A percentile compares a stretch with the other conserved stretches of the same genome.
phyloP scores from a whole-genome alignment of 1,139 yeast species.

The Candida frijolesensis region DNA sequence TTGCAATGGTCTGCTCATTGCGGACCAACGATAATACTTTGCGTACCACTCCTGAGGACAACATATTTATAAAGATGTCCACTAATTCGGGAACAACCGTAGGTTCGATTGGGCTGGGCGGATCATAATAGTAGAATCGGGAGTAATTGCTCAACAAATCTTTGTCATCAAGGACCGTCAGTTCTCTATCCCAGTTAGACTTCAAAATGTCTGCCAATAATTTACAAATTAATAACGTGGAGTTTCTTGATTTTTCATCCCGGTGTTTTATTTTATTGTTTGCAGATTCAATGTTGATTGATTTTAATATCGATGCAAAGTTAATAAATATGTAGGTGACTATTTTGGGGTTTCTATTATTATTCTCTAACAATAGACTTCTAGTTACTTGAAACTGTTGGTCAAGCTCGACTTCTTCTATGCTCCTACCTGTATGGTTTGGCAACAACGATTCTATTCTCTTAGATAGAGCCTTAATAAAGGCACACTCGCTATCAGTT shows the following conservation, averaged over 20 bases:
- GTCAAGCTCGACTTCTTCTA: constrained; percentile 48
- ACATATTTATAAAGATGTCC: constrained; percentile 23
- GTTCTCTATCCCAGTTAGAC: constrained; percentile 30
- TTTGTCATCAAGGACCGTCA: constrained; percentile 17
- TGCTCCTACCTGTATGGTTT: constrained; percentile 39
- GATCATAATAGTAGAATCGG: constrained; percentile 25
- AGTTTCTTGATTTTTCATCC: constrained; percentile 35
- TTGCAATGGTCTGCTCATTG: constrained; percentile 20
- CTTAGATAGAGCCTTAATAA: constrained; percentile 24
- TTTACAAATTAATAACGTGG: constrained; percentile 37
- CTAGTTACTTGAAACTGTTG: constrained; percentile 41
- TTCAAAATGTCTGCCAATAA: constrained; percentile 33
- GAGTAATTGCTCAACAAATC: constrained; percentile 25
- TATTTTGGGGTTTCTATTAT: constrained; percentile 17
- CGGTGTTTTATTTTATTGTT: constrained; percentile 30
- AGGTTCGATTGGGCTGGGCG: constrained; percentile 22
- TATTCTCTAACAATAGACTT: constrained; percentile 29
- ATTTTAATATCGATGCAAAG: constrained; percentile 19
- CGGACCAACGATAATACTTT: constrained; percentile 24
- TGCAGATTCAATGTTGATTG: constrained; percentile 32
- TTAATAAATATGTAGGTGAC: constrained; percentile 19
- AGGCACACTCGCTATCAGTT: constrained; percentile 8
- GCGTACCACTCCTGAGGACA: constrained; percentile 26
- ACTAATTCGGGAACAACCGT: constrained; percentile 19
- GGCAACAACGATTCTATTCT: constrained; percentile 42